phyloP scores from a whole-genome alignment of 768 basidiomycete species.

The Vararia minispora region DNA sequence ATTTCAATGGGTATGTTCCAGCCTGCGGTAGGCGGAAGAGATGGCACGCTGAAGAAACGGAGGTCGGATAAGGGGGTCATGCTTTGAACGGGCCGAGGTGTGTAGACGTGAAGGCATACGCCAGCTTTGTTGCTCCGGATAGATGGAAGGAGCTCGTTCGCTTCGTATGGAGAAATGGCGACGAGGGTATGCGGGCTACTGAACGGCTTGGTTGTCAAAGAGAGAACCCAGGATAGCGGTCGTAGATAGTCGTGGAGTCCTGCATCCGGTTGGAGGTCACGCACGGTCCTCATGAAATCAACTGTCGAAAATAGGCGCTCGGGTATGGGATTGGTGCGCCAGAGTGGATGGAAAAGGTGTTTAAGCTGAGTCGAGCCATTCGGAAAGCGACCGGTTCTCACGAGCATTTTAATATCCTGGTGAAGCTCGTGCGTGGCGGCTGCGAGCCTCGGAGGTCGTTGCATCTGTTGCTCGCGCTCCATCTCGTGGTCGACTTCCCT shows the following conservation, averaged over 20 bases:
- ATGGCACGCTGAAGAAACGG: neutral
- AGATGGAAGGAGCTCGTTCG: slow-evolving; percentile 5
- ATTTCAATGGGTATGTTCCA: slow-evolving; percentile 4
- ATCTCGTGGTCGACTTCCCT: slow-evolving; percentile 9
- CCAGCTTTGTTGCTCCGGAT: slow-evolving; percentile 6
- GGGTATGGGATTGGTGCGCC: too few species aligned
- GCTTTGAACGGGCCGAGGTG: slow-evolving; percentile 2
- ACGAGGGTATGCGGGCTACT: slow-evolving; percentile 1
- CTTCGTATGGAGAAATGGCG: slow-evolving; percentile 7
- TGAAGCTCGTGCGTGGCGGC: slow-evolving; percentile 1
- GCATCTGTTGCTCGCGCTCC: slow-evolving; percentile 5
- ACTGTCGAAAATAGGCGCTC: slow-evolving; percentile 4
- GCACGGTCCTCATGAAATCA: slow-evolving; percentile 4
- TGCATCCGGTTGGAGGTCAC: neutral
- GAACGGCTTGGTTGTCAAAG: too few species aligned
- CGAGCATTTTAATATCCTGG: slow-evolving; percentile 3
- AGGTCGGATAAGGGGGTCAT: slow-evolving; percentile 8
- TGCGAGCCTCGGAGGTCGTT: slow-evolving; percentile 1
- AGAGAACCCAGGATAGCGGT: slow-evolving; percentile 8
- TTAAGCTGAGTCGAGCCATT: neutral
- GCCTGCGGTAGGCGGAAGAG: neutral
- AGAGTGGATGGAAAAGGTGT: slow-evolving; percentile 2
- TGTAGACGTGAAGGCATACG: slow-evolving; percentile 7
- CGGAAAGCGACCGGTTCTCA: slow-evolving; percentile 2
- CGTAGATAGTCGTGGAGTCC: slow-evolving; percentile 7